Base-by-base conservation (phyloP, 176 grass and related monocot genomes). In the Rhynchospora breviuscula region DNA sequence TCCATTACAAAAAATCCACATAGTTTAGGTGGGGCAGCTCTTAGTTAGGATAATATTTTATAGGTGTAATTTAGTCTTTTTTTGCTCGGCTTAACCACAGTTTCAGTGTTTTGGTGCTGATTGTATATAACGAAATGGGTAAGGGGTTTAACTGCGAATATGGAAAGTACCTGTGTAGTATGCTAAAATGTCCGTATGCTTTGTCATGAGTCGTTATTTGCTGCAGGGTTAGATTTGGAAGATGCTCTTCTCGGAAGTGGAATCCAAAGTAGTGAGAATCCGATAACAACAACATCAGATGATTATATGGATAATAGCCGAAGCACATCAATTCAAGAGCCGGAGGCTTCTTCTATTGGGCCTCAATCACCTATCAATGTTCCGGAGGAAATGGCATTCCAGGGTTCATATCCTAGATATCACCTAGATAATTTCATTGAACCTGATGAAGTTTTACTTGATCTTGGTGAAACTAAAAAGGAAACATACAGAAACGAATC, bases 151-250 rank as follows among this genome's bases (percentile, higher is more conserved):
- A 31, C 15, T 56, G 49, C 19, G 23, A 77, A 56, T 31, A 33
- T 56, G 73, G 31, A 19, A 77, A 29, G 26, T 40, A 40, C 3
- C 35, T 40, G 35, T 40, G 35, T 40, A 40, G 35, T 40, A 40
- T 40, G 35, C 35, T 2, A 40, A 40, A 40, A 40, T 40, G 35
- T 40, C 3, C 4, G 35, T 56, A 17, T 77, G 21, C 13, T 54
- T 54, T 33, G 8, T 31, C 14, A 77, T 56, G 22, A 63, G 15
- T 43, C 47, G 18, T 81, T 81, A 76, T 66, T 77, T 91, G 5
- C 59, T 84, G 64, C 58, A 86, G 84, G 85, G 33, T 61, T 85
- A 87, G 84, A 87, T 85, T 81, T 85, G 85, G 91, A 78, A 89
- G 87, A 76, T 88, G 77, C 67, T 72, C 18, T 85, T 82, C 59